Evolutionary conservation across 1,284 basidiomycete species (phyloP).

Genomic region (Trametes hirsuta): DNA sequence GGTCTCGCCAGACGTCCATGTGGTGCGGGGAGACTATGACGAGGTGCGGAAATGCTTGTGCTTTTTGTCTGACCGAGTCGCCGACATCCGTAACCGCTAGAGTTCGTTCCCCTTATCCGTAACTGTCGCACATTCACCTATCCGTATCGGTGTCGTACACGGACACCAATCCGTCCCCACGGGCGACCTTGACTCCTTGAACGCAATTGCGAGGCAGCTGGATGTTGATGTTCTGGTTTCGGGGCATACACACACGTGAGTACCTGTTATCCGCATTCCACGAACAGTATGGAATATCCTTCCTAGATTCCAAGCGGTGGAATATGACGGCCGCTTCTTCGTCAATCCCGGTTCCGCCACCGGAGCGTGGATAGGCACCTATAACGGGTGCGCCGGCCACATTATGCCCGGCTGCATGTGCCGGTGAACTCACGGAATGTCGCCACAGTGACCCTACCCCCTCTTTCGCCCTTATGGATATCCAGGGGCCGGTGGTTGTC

Average conservation of each 20-base stretch:
- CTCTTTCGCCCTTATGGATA: constrained; percentile 93
- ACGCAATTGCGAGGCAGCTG: constrained; percentile 90
- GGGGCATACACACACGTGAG: constrained; percentile 93
- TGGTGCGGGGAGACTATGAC: constrained; percentile 95
- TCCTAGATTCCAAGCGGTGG: constrained; percentile 89
- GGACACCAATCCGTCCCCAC: constrained; percentile 95
- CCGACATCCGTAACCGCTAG: constrained; percentile 36
- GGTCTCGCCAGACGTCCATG: constrained; percentile 93
- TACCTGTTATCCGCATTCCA: constrained; percentile 14
- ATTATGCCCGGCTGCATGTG: background rate
- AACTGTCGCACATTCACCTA: constrained; percentile 84
- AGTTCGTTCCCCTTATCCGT: constrained; percentile 83
- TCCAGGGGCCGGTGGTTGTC: constrained; percentile 92
- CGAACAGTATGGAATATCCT: background rate
- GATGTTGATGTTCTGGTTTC: constrained; percentile 96
- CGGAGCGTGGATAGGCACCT: constrained; percentile 88
- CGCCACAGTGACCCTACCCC: constrained; percentile 62
- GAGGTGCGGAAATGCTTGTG: constrained; percentile 58
- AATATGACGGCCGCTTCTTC: constrained; percentile 91
- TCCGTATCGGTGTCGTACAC: constrained; percentile 92
- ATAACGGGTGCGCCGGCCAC: constrained; percentile 56
- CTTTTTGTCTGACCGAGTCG: background rate
- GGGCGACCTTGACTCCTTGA: constrained; percentile 89
- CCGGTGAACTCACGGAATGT: background rate
- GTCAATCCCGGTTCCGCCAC: constrained; percentile 96